A percentile compares a stretch with the other conserved stretches of the same genome.
phyloP scores from a whole-genome alignment of 352 stramenopile genomes.

The Phytopythium aichiense region DNA sequence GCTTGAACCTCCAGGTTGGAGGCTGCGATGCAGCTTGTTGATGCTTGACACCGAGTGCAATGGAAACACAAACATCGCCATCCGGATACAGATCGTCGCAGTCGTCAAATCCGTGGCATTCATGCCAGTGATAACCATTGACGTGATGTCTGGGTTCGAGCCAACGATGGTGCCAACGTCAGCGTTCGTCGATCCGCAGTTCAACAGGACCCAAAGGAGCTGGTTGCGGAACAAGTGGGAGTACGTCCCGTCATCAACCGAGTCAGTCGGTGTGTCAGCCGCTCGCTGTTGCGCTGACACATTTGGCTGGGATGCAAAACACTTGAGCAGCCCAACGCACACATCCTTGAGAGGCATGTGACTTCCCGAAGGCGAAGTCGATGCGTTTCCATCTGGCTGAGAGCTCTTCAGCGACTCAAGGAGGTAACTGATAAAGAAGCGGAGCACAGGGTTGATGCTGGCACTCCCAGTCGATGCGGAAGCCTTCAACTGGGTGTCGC shows the following conservation, averaged over 20 bases:
- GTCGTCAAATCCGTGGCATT: slow-evolving; percentile 54
- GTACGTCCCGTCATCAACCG: slow-evolving; percentile 22
- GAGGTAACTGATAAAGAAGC: slow-evolving; percentile 49
- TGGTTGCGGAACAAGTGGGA: slow-evolving; percentile 76
- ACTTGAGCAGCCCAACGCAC: slow-evolving; percentile 64
- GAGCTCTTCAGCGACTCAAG: slow-evolving; percentile 51
- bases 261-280: neutral
- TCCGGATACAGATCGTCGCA: slow-evolving; percentile 72
- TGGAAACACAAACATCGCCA: slow-evolving; percentile 82
- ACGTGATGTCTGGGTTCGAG: slow-evolving; percentile 43
- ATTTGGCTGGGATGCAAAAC: slow-evolving; percentile 29
- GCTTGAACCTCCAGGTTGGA: slow-evolving; percentile 19
- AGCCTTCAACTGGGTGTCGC: slow-evolving; percentile 7
- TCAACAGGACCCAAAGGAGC: slow-evolving; percentile 67
- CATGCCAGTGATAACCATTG: slow-evolving; percentile 64
- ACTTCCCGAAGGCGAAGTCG: neutral
- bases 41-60: slow-evolving; percentile 70
- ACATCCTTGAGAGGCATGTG: slow-evolving; percentile 49
- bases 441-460: slow-evolving; percentile 48
- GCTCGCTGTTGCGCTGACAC: slow-evolving; percentile 5
- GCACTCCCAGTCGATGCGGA: slow-evolving; percentile 3
- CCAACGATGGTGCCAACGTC: slow-evolving; percentile 66
- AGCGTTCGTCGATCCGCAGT: slow-evolving; percentile 57
- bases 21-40: slow-evolving; percentile 55
- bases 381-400: neutral